Conservation (phyloP, 1,139 yeast species). For the Ashbya aceris region DNA sequence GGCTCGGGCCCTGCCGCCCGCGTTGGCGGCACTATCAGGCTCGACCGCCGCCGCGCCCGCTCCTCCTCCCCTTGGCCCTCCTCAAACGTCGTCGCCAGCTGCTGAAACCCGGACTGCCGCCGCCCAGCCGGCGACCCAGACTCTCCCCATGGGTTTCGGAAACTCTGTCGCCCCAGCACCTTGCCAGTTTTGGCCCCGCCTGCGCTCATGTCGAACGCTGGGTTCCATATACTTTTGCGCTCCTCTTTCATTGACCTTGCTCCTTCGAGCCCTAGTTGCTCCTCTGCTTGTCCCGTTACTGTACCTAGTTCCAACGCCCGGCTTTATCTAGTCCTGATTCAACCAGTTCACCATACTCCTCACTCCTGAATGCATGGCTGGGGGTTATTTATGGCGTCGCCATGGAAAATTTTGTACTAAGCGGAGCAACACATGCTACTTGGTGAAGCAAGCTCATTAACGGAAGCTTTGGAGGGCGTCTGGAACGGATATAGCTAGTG, state of each 20-base stretch:
- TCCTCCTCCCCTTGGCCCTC: conserved; percentile 8
- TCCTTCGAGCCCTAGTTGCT: not conserved
- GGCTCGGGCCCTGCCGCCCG: conserved; percentile 40
- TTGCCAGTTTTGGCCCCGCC: not conserved
- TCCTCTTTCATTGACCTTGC: conserved; percentile 5
- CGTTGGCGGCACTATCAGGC: conserved; percentile 34
- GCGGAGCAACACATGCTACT: too few relatives aligned
- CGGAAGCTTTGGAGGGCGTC: too few relatives aligned
- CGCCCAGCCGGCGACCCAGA: conserved; percentile 12
- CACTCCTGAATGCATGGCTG: not conserved
- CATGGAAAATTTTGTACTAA: too few relatives aligned
- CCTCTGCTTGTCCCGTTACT: conserved; percentile 3
- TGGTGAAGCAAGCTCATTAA: too few relatives aligned
- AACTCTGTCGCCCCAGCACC: conserved; percentile 7
- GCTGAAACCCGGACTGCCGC: conserved; percentile 12
- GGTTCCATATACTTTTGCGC: conserved; percentile 12
- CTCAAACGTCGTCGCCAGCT: conserved; percentile 13
- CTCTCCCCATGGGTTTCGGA: conserved; percentile 17
- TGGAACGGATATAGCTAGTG: too few relatives aligned
- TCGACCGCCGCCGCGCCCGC: conserved; percentile 25
- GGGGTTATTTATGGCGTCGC: too few relatives aligned
- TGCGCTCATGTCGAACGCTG: conserved; percentile 10
- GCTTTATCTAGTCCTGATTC: not conserved
- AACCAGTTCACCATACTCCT: not conserved
- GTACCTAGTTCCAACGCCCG: not conserved